Base-by-base conservation (phyloP, 169 alveolate species). In the Plasmodium fragile region DNA sequence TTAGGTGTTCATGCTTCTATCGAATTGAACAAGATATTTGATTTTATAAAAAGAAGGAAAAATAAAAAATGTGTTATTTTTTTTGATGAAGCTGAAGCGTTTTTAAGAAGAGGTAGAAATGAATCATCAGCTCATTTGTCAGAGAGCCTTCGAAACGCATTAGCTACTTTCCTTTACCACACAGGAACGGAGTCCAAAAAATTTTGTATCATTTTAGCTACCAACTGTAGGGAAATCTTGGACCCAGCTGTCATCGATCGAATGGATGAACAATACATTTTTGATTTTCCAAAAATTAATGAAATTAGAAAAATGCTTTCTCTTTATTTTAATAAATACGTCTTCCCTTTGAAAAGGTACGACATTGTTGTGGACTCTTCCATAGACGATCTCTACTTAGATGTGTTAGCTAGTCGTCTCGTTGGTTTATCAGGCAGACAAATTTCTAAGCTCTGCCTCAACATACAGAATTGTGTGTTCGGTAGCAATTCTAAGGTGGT, bases 51-150 rank as follows among this genome's bases (percentile, higher is more conserved):
- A 82, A 97, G 96, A 77, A 96, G 99, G 83, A 97, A 97, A 81
- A 91, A 91, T 52, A 97, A 95, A 92, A 99, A 99, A 18, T 95
- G 99, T 89, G 84, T 98, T 4, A 96, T 99, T 43, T 99, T 99
- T 96, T 98, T 99, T 78, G 99, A 99, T 93, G 99, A 99, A 96
- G 99, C 99, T n/a, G 99, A 98, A 94, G 99, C 99, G 6, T 98
- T 98, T 94, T 93, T 98, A 59, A 93, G 99, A 53, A 97, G 97
- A 92, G 98, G 99, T 92, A 95, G 98, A 94, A 92, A 95, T 55
- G 92, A 91, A 93, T 79, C 84, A 43, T 95, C 95, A 28, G 36
- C 34, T 18, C 96, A 96, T 45, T 97, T 98, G 95, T 96, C 99
- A n/a, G 99, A 98, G 89, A 96, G 97, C 93, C 91, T 98, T 85